Percentiles rank a stretch among this genome's conserved stretches.
phyloP scores from a whole-genome alignment of 177 flowering plant genomes.

The Tripterygium wilfordii region DNA sequence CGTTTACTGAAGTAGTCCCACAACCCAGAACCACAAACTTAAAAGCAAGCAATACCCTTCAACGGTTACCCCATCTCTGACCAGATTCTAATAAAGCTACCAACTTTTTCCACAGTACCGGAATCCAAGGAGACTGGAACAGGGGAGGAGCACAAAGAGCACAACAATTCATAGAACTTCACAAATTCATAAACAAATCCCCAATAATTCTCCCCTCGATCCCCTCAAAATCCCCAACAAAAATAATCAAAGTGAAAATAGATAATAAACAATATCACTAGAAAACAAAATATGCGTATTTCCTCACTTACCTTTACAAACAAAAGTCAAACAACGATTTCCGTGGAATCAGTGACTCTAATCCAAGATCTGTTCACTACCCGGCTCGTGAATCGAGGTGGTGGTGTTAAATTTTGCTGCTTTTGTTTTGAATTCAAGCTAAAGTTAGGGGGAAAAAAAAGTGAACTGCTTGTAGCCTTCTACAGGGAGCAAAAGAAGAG shows the following conservation, averaged over 20 bases:
- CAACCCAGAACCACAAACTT: slow-evolving; percentile 9
- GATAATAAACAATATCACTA: not conserved
- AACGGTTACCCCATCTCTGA: slow-evolving; percentile 7
- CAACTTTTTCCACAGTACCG: slow-evolving; percentile 13
- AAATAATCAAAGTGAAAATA: not conserved
- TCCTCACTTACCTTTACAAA: slow-evolving; percentile 10
- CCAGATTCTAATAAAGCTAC: slow-evolving; percentile 39
- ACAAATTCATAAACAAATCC: slow-evolving; percentile 11
- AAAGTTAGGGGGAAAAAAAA: not conserved
- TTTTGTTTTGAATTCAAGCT: not conserved
- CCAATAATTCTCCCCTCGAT: no score
- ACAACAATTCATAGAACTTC: slow-evolving; percentile 10
- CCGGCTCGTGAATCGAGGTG: slow-evolving; percentile 17
- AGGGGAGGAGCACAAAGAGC: slow-evolving; percentile 13
- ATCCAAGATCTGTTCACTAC: slow-evolving; percentile 15
- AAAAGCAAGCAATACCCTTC: slow-evolving; percentile 13
- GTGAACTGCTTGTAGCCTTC: no score
- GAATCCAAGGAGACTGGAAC: slow-evolving; percentile 31
- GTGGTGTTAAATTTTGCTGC: not conserved
- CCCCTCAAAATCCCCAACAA: slow-evolving; percentile 6
- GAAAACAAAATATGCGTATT: not conserved
- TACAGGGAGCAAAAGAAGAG: no score
- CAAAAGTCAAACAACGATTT: slow-evolving; percentile 18
- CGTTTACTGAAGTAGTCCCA: not conserved
- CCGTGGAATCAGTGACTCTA: slow-evolving; percentile 10